Evolutionary conservation across 495 filamentous ascomycete genomes (phyloP).

Genomic region (Tuber borchii): DNA sequence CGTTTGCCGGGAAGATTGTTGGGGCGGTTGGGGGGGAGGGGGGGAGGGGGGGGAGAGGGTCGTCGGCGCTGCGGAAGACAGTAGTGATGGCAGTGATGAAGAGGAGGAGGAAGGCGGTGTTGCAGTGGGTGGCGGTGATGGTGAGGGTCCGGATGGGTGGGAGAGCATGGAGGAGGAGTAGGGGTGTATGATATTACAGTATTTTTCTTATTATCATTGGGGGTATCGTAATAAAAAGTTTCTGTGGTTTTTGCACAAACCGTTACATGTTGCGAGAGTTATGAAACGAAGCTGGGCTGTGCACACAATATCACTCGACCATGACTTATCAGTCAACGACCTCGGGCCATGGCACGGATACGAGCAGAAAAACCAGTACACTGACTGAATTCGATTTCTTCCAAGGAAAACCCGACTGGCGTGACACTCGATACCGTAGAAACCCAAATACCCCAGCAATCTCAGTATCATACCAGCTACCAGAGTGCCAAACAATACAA

Average conservation of each 20-base stretch:
- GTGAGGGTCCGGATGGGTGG: constrained; percentile 55
- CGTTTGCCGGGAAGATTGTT: constrained; percentile 69
- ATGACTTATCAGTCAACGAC: background rate
- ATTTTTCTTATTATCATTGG: background rate
- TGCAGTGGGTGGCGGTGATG: constrained; percentile 42
- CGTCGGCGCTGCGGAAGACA: constrained; percentile 61
- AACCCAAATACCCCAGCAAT: background rate
- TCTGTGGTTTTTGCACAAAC: background rate
- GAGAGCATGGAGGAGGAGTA: constrained; percentile 90
- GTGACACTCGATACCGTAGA: background rate
- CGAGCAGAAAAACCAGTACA: background rate
- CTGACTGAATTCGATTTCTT: no score
- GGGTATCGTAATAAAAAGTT: background rate
- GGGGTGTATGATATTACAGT: constrained; percentile 14
- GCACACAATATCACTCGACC: background rate
- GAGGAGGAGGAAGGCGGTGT: constrained; percentile 57
- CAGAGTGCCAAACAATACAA: background rate
- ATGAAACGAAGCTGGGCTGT: no score
- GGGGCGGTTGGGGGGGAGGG: constrained; percentile 56
- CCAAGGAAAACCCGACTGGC: no score
- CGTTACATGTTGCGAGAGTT: background rate
- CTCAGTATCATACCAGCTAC: background rate
- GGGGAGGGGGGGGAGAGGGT: constrained; percentile 67
- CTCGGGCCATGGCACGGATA: background rate
- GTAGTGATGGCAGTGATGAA: constrained; percentile 56